A percentile compares a stretch with the other conserved stretches of the same genome.
These are phyloP conservation scores for Citrus glauca DNA, from an alignment of 345 rosid genomes.

Conservation along the genomic window DNA sequence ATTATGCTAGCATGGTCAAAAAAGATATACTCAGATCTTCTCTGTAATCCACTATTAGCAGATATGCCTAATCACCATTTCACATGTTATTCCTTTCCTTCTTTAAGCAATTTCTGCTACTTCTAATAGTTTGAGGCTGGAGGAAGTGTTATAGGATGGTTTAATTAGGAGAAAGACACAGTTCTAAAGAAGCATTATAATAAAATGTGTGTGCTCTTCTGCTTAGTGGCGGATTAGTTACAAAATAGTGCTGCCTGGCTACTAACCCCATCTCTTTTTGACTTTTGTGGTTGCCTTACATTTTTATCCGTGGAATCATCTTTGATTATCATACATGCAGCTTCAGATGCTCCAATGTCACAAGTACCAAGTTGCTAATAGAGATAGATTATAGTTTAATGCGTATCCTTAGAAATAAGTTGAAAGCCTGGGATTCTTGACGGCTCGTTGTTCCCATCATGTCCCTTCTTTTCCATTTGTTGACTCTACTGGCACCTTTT, in stretches of 20 bases:
- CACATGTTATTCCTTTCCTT: constrained; percentile 10
- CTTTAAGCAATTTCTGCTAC: not conserved
- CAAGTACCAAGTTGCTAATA: not conserved
- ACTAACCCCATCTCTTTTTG: constrained; percentile 3
- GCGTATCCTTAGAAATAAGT: no score
- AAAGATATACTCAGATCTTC: constrained; percentile 10
- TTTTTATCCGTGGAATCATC: constrained; percentile 2
- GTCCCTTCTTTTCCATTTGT: no score
- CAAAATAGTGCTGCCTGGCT: constrained; percentile 14
- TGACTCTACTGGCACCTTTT: no score
- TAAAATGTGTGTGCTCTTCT: not conserved
- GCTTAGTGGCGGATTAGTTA: constrained; percentile 12
- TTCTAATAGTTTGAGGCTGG: not conserved
- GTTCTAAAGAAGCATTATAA: not conserved
- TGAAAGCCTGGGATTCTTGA: no score
- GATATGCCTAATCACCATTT: constrained; percentile 23
- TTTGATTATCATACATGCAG: not conserved
- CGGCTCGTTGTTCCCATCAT: no score
- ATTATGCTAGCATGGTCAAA: constrained; percentile 3
- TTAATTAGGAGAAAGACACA: not conserved
- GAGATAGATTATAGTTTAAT: not conserved
- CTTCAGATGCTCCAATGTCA: constrained; percentile 10
- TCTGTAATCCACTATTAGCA: constrained; percentile 1
- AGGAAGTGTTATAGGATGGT: not conserved
- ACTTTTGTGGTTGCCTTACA: constrained; percentile 2